These are phyloP conservation scores for Suillus occidentalis DNA, from an alignment of 768 basidiomycete genomes.

Conservation along the genomic window DNA sequence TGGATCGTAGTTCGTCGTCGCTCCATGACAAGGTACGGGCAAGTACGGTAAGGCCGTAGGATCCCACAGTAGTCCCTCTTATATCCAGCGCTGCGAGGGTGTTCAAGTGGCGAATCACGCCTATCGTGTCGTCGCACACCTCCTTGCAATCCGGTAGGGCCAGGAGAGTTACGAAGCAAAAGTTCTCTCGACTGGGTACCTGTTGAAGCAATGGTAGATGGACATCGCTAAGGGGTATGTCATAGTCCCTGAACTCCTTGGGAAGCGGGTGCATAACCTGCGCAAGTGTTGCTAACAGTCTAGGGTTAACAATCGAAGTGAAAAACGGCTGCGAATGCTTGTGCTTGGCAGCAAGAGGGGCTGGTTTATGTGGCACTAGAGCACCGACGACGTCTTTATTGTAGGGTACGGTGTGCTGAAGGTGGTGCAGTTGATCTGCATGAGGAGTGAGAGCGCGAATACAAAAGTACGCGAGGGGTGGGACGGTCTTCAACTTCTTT, in stretches of 20 bases:
- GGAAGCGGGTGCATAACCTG: constrained; percentile 64
- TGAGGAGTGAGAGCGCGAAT: constrained; percentile 41
- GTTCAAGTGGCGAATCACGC: constrained; percentile 50
- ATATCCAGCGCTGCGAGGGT: constrained; percentile 65
- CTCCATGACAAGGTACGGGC: constrained; percentile 45
- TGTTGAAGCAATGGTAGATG: constrained; percentile 57
- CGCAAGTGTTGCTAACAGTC: constrained; percentile 59
- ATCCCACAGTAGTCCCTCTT: constrained; percentile 50
- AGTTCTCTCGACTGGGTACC: constrained; percentile 53
- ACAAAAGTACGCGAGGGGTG: constrained; percentile 56
- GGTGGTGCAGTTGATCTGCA: constrained; percentile 45
- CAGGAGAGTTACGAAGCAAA: constrained; percentile 65
- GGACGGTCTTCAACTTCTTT: constrained; percentile 29
- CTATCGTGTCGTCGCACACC: constrained; percentile 59
- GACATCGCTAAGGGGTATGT: constrained; percentile 53
- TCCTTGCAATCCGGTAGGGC: constrained; percentile 54
- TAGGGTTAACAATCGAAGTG: constrained; percentile 45
- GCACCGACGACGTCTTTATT: constrained; percentile 39
- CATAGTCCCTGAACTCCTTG: constrained; percentile 26
- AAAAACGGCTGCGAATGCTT: constrained; percentile 7
- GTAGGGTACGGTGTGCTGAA: constrained; percentile 40
- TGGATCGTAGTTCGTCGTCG: constrained; percentile 21
- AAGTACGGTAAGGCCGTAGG: constrained; percentile 54
- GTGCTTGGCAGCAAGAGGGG: neutral
- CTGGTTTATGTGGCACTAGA: constrained; percentile 36